Percentiles rank a stretch among this genome's conserved stretches.
These are phyloP conservation scores for Zalaria sp. DNA, from an alignment of 2,329 filamentous ascomycete species.

Conservation along the genomic window DNA sequence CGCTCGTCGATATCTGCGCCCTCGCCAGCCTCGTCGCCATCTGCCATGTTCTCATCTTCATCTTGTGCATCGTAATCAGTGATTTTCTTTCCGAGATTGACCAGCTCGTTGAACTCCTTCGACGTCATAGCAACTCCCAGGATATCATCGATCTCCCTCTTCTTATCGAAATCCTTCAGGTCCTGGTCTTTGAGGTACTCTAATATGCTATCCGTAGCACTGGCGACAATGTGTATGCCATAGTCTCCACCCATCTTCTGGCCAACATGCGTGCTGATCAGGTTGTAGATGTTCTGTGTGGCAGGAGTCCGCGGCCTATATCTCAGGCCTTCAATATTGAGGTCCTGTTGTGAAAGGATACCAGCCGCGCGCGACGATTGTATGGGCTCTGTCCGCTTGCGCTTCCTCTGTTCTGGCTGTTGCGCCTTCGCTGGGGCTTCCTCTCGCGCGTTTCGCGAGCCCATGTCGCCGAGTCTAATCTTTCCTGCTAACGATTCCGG, in stretches of 20 bases:
- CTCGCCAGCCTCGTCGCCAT: conserved; percentile 47
- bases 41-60: conserved; percentile 77
- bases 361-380: conserved; percentile 55
- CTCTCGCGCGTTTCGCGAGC: conserved; percentile 66
- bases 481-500: conserved; percentile 93
- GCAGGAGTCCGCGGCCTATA: conserved; percentile 86
- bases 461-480: conserved; percentile 91
- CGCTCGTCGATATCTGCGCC: conserved; percentile 76
- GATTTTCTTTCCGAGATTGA: conserved; percentile 96
- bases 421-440: conserved; percentile 53
- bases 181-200: conserved; percentile 92
- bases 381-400: conserved; percentile 59
- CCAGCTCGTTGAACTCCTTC: conserved; percentile 92
- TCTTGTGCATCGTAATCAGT: conserved; percentile 97
- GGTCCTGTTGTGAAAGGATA: conserved; percentile 70
- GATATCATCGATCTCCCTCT: conserved; percentile 92
- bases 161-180: conserved; percentile 94
- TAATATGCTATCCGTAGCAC: conserved; percentile 80
- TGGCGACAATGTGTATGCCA: conserved; percentile 77
- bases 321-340: conserved; percentile 77
- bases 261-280: conserved; percentile 84
- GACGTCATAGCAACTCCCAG: conserved; percentile 67
- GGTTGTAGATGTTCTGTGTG: conserved; percentile 83
- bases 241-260: conserved; percentile 86
- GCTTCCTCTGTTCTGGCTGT: conserved; percentile 56